A percentile compares a stretch with the other conserved stretches of the same genome.
These are phyloP conservation scores for Knufia fluminis DNA, from an alignment of 2,329 filamentous ascomycete genomes.

Conservation along the genomic window DNA sequence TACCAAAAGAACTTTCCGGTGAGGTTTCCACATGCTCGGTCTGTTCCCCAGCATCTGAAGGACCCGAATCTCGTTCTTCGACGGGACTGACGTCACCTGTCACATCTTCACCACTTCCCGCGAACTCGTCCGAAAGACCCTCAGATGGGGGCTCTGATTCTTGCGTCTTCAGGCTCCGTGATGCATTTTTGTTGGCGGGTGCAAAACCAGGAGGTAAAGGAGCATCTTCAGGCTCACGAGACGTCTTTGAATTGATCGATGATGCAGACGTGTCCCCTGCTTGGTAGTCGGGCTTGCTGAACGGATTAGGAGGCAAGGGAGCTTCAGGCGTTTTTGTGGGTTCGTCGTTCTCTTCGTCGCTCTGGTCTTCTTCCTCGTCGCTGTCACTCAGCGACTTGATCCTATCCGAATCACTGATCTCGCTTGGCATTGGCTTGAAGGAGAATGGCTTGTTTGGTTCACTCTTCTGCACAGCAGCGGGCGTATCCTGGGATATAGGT, in stretches of 20 bases:
- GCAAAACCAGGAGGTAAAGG: slow-evolving; percentile 24
- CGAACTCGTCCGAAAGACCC: slow-evolving; percentile 34
- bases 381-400: slow-evolving; percentile 15
- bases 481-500: background rate
- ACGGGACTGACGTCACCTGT: slow-evolving; percentile 31
- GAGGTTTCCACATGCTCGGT: slow-evolving; percentile 30
- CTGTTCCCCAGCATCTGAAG: slow-evolving; percentile 14
- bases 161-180: slow-evolving; percentile 13
- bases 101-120: slow-evolving; percentile 38
- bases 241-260: slow-evolving; percentile 34
- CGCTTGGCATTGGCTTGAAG: slow-evolving; percentile 29
- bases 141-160: slow-evolving; percentile 12
- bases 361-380: background rate
- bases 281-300: slow-evolving; percentile 37
- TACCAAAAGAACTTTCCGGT: slow-evolving; percentile 38
- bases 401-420: slow-evolving; percentile 26
- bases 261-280: slow-evolving; percentile 42
- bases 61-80: slow-evolving; percentile 17
- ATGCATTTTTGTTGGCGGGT: slow-evolving; percentile 12
- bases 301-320: slow-evolving; percentile 40
- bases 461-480: slow-evolving; percentile 28
- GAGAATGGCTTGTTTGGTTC: slow-evolving; percentile 22
- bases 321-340: slow-evolving; percentile 25
- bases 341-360: background rate
- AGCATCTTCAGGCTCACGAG: slow-evolving; percentile 27